Base-by-base conservation (phyloP, 176 grass and related monocot species). In the Typha latifolia region DNA sequence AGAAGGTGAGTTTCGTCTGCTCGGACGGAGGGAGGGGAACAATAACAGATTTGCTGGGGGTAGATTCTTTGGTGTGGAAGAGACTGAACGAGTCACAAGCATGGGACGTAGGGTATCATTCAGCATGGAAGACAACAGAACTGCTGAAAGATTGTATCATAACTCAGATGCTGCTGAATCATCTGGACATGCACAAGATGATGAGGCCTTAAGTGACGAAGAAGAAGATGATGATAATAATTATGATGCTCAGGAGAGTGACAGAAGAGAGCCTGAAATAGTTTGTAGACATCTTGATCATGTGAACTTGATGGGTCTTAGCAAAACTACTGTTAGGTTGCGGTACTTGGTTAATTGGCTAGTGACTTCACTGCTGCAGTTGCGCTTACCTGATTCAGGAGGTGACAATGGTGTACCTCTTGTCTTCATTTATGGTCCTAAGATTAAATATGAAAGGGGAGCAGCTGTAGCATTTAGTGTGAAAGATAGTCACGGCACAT, bases 371-470 rank as follows among this genome's bases (percentile, higher is more conserved):
- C 74, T 99, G 51, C 72, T 99, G 49, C 94, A 99, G 75, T 83
- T 99, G 51, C 77, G 79, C 20, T 81, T 99, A 79, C 81, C 80
- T 37, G 83, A 87, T 85, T 84, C 83, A 67, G 84, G 86, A 31
- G 86, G 82, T 67, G 87, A 71, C 20, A 81, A 87, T 29, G 81
- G 79, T 52, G 69, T 66, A 18, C 61, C 75, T 49, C 89, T 99
- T 68, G 86, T 99, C 66, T 82, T 83, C 50, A 93, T 99, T 70
- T 93, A 93, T 69, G 94, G 94, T 53, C 94, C 94, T 5, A 99
- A 99, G 74, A 99, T 99, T 69, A 99, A 87, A 73, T 99, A 99
- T 71, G 94, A 99, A 76, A 82, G 94, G 51, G 94, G 94, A 78
- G 89, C 89, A 77, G 94, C 94, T 62, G 89, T 99, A 66, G 94